Evolutionary conservation across 2,329 filamentous ascomycete species (phyloP).

Genomic region (Lasiodiplodia gonubiensis): DNA sequence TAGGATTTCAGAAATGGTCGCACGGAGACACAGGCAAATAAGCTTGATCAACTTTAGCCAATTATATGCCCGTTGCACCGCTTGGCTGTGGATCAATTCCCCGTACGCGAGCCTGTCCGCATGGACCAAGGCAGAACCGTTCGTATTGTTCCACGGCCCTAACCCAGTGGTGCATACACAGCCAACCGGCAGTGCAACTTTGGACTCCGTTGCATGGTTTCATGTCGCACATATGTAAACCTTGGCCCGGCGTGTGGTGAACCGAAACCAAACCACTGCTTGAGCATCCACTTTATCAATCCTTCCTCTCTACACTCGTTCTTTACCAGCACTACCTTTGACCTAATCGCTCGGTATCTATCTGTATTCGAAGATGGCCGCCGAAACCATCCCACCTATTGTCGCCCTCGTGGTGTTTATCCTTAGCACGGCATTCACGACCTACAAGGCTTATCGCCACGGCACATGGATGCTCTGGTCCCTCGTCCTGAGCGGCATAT

Average conservation of each 20-base stretch:
- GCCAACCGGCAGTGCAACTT: not conserved
- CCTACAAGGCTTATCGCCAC: not conserved
- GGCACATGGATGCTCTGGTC: constrained; percentile 4
- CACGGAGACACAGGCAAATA: no score
- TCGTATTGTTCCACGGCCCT: not conserved
- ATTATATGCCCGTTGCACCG: not conserved
- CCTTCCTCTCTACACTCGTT: not conserved
- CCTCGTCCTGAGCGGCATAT: not conserved
- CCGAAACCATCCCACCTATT: not conserved
- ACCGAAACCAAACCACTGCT: not conserved
- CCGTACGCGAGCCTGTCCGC: no score
- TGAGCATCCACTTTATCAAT: not conserved
- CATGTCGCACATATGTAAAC: not conserved
- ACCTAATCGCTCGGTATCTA: not conserved
- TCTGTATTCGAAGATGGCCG: not conserved
- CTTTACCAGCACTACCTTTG: no score
- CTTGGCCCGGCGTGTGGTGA: not conserved
- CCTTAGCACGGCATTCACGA: not conserved
- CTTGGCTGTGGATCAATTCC: no score
- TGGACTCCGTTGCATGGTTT: not conserved
- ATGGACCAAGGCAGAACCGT: not conserved
- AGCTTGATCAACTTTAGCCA: no score
- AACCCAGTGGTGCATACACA: not conserved
- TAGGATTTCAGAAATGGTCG: no score
- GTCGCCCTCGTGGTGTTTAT: not conserved